Evolutionary conservation across 768 basidiomycete genomes (phyloP), one percentile per base, ranked within the genome.

Genomic region (Arthromyces matolae): DNA sequence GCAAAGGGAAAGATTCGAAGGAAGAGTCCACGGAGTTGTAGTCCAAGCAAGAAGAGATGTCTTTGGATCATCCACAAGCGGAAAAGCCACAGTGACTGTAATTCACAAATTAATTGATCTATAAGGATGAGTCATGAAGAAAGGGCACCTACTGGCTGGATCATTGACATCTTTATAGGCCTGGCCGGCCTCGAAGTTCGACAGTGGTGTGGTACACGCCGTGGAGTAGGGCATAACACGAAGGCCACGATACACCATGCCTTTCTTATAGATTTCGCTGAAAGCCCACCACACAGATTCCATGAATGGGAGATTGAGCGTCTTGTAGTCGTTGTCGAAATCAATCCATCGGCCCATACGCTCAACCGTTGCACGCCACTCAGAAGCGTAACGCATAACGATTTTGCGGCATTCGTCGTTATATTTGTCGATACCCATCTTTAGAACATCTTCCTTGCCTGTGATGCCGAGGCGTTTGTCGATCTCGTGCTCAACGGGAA

Each of bases 251-350:
- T 99, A 99, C 14, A 99, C 93, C 70, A 93, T 69, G 5, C 77
- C 83, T 65, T 93, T 95, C 61, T 93, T 81, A 78, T 85, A 95
- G n/a, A 99, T 78, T 63, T 93, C 84, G 44, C 81, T 75, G 67
- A 99, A 99, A 8, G 91, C 96, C 96, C 96, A 99, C 96, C 96
- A 99, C 9, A 96, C 91, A 38, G 84, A 86, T 74, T 99, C 96
- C 96, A 99, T 98, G 67, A 90, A 99, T 8, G 83, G 72, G 6
- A 83, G 67, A 60, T 98, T 93, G 53, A 98, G 78, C 13, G 96
- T 99, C 75, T 97, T 98, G 76, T 99, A 99, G 60, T 97, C 96
- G 58, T 97, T 90, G 68, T 99, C 96, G 59, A 99, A 99, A 69
- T 99, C 96, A 70, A 99, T 98, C 96, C 96, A 99, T 53, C 96